phyloP scores from a whole-genome alignment of 2,329 filamentous ascomycete genomes.

The Fusarium verrucosum region DNA sequence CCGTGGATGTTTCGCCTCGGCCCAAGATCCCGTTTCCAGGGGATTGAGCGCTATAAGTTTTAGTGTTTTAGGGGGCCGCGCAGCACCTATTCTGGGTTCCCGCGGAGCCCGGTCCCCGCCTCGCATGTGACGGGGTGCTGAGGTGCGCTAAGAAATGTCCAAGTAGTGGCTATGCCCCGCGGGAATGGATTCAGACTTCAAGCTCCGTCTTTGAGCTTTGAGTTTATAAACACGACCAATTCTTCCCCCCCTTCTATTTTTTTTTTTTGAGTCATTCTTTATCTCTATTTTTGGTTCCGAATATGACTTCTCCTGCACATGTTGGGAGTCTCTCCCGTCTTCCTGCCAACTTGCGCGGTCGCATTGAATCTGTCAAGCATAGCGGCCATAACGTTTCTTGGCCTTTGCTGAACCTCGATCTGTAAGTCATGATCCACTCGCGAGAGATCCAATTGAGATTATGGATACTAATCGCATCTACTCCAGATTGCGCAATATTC shows the following conservation, averaged over 20 bases:
- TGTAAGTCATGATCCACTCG: constrained; percentile 62
- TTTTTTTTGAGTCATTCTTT: constrained; percentile 8
- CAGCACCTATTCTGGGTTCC: not conserved
- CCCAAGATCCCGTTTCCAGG: constrained; percentile 20
- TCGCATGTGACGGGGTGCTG: constrained; percentile 41
- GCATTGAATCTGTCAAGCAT: constrained; percentile 69
- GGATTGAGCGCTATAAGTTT: constrained; percentile 13
- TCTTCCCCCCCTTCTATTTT: not conserved
- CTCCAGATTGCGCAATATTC: constrained; percentile 80
- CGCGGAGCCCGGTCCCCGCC: constrained; percentile 22
- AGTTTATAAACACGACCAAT: constrained; percentile 18
- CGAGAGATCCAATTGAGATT: not conserved
- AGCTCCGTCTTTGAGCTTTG: constrained; percentile 22
- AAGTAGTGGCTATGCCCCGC: constrained; percentile 47
- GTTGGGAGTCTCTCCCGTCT: constrained; percentile 76
- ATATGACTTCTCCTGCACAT: constrained; percentile 40
- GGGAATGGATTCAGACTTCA: constrained; percentile 30
- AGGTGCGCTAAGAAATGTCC: constrained; percentile 46
- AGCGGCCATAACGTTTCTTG: constrained; percentile 64
- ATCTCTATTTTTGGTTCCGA: not conserved
- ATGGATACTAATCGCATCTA: not conserved
- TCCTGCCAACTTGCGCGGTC: constrained; percentile 75
- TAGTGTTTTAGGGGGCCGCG: constrained; percentile 17
- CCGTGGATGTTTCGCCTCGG: constrained; percentile 19
- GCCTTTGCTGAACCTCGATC: constrained; percentile 71